Evolutionary conservation across 306 rosid genomes (phyloP).

Genomic region (Geum urbanum): DNA sequence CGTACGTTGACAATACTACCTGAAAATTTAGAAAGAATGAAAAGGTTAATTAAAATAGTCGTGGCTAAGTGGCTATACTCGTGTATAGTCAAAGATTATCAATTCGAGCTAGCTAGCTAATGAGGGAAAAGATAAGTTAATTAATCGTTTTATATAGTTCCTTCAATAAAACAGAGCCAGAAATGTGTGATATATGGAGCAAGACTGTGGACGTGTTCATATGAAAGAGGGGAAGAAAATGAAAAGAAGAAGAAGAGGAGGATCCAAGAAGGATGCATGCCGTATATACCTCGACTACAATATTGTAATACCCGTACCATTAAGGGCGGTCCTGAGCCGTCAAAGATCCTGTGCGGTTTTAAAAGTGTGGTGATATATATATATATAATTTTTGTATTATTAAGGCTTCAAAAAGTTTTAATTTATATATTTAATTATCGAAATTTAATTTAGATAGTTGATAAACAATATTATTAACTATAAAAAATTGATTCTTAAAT

Average conservation of each 20-base stretch:
- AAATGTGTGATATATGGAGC: constrained; percentile 12
- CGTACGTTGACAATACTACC: background rate
- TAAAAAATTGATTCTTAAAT: too few species aligned
- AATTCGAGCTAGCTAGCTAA: background rate
- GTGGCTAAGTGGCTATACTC: background rate
- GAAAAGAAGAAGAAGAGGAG: background rate
- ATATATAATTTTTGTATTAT: too few species aligned
- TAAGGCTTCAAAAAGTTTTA: too few species aligned
- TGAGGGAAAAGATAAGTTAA: constrained; percentile 19
- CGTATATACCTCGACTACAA: constrained; percentile 8
- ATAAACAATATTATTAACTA: too few species aligned
- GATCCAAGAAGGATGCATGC: constrained; percentile 12
- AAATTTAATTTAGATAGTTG: too few species aligned
- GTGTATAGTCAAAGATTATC: background rate
- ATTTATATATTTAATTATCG: too few species aligned
- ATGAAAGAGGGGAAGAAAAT: constrained; percentile 24
- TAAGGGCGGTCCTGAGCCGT: too few species aligned
- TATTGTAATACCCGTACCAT: background rate
- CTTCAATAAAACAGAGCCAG: background rate
- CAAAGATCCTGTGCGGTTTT: too few species aligned
- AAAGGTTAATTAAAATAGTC: too few species aligned
- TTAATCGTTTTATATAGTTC: constrained; percentile 3
- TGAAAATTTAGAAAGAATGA: too few species aligned
- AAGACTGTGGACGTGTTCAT: constrained; percentile 14
- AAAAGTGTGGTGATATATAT: too few species aligned